These are phyloP conservation scores for Fusarium sp. DNA, from an alignment of 2,329 filamentous ascomycete species.

Conservation along the genomic window DNA sequence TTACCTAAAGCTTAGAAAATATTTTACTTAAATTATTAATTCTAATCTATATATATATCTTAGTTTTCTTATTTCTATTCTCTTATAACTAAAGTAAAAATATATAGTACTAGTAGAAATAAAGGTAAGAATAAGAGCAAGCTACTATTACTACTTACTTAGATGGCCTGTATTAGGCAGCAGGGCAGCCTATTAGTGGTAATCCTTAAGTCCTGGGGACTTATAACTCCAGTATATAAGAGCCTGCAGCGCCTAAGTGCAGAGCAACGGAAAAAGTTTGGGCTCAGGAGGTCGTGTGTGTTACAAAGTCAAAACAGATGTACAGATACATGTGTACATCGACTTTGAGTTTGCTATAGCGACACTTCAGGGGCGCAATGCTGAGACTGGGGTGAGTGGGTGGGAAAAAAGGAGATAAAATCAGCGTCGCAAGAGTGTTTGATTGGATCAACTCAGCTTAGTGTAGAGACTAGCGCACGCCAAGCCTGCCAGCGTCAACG, in stretches of 20 bases:
- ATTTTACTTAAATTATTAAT: neutral
- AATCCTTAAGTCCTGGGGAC: slow-evolving; percentile 20
- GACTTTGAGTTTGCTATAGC: slow-evolving; percentile 44
- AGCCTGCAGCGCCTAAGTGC: neutral
- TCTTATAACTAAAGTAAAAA: neutral
- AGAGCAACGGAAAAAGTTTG: neutral
- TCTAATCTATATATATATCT: neutral
- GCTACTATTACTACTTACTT: neutral
- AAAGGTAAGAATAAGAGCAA: neutral
- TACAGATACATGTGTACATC: slow-evolving; percentile 30
- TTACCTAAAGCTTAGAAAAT: neutral
- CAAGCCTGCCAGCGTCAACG: slow-evolving; percentile 53
- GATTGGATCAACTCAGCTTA: slow-evolving; percentile 52
- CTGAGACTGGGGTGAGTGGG: slow-evolving; percentile 46
- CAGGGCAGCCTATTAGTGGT: slow-evolving; percentile 32
- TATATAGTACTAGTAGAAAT: neutral
- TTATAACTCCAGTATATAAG: slow-evolving; percentile 3
- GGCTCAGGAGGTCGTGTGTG: slow-evolving; percentile 5
- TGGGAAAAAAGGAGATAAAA: slow-evolving; percentile 53
- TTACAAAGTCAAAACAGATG: slow-evolving; percentile 8
- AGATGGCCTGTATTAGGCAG: slow-evolving; percentile 7
- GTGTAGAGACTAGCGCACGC: slow-evolving; percentile 49
- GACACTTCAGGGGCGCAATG: slow-evolving; percentile 53
- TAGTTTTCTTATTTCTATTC: neutral
- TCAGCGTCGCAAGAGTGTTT: slow-evolving; percentile 39